Base-by-base conservation (phyloP, 2,329 filamentous ascomycete species). In the Didymella segeticola region DNA sequence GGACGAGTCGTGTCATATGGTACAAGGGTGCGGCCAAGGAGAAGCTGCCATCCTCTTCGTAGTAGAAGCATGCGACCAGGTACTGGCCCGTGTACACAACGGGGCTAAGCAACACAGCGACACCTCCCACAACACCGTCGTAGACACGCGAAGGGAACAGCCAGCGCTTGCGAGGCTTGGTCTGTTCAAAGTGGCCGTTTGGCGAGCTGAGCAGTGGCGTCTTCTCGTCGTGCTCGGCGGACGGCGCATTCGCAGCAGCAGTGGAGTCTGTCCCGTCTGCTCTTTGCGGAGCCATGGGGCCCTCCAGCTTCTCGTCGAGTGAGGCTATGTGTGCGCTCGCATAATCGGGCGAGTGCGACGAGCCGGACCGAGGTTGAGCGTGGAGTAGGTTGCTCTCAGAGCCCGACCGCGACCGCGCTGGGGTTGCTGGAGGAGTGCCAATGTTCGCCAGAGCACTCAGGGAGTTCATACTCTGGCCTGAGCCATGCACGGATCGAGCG, bases 361-460 rank as follows among this genome's bases (percentile, higher is more conserved):
- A 41, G 48, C 52, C 58, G 50, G 66, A 53, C 56, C 62, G 65
- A 58, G 64, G 61, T 51, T 64, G 64, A n/a, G 69, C 47, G 37
- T 58, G 62, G 52, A 61, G 68, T 50, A 75, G 71, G 57, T 81
- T 80, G 63, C 78, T 78, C 64, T 83, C 78, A 31, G 82, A 84
- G 58, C 77, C 77, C 58, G 82, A 81, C 64, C 83, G 81, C 57
- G 82, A 81, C 60, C 82, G 81, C 53, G 77, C 71, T 53, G 79
- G 78, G 48, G 74, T 76, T 47, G 82, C 73, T 56, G 77, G 77
- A 62, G 83, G 79, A 61, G 83, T 82, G 71, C 84, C 83, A 71
- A 87, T 84, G 74, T 90, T 87, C 71, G 91, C 95, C 75, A 97
- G 86, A 76, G 96, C 91, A 80, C 95, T 96, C 81, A 96, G 83